Percentiles rank a stretch among this genome's conserved stretches.
These are phyloP conservation scores for Blastomyces parvus DNA, from an alignment of 2,329 filamentous ascomycete species.

Conservation along the genomic window DNA sequence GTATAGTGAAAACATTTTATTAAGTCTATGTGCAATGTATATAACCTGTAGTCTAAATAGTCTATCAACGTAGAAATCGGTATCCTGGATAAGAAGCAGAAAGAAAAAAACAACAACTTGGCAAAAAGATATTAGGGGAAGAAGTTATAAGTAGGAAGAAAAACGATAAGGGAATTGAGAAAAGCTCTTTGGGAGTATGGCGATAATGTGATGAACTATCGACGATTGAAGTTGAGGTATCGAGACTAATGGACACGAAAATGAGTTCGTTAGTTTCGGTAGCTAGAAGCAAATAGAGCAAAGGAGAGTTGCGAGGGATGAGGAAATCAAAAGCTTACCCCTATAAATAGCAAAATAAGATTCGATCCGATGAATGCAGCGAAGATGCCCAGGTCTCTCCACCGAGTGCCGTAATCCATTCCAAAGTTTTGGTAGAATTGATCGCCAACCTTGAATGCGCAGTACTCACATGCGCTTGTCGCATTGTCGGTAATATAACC, in stretches of 20 bases:
- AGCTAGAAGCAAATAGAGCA: slow-evolving; percentile 1
- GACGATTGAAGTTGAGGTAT: slow-evolving; percentile 40
- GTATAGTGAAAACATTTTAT: background rate
- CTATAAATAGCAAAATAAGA: slow-evolving; percentile 54
- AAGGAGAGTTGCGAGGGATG: background rate
- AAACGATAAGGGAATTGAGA: background rate
- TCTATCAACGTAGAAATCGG: background rate
- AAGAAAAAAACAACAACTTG: background rate
- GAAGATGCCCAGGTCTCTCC: slow-evolving; percentile 76
- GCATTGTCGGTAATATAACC: slow-evolving; percentile 41
- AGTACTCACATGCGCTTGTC: slow-evolving; percentile 43
- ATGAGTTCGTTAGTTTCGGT: slow-evolving; percentile 10
- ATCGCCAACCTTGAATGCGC: slow-evolving; percentile 66
- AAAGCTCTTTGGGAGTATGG: background rate
- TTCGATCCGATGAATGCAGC: slow-evolving; percentile 69
- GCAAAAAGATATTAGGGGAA: background rate
- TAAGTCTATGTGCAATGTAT: background rate
- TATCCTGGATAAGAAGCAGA: background rate
- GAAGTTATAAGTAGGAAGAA: background rate
- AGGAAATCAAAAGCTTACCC: slow-evolving; percentile 32
- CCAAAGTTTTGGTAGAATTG: slow-evolving; percentile 64
- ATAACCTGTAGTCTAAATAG: background rate
- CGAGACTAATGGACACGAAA: slow-evolving; percentile 25
- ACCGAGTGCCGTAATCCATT: slow-evolving; percentile 58
- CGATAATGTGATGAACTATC: slow-evolving; percentile 1